Conservation (phyloP, 164 flowering plant genomes). For the Magnolia sinica region DNA sequence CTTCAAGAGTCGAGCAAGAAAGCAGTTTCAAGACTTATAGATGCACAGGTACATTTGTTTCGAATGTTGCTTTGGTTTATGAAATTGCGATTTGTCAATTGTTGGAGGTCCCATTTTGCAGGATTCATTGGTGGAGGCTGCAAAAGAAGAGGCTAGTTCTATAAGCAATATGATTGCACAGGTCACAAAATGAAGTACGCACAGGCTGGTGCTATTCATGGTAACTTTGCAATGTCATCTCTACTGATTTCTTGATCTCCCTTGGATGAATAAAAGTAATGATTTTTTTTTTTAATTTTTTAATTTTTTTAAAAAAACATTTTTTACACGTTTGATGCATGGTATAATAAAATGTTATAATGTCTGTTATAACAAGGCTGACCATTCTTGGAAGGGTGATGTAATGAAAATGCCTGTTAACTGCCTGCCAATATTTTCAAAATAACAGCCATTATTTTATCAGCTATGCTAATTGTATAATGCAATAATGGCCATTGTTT, state of each 20-base stretch:
- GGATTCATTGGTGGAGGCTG: conserved; percentile 89
- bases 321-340: neutral
- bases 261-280: neutral
- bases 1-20: conserved; percentile 96
- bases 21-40: conserved; percentile 73
- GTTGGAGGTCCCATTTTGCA: conserved; percentile 22
- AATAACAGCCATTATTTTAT: neutral
- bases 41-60: conserved; percentile 60
- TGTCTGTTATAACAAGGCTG: neutral
- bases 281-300: too few species aligned
- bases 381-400: neutral
- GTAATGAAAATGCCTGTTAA: neutral
- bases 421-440: neutral
- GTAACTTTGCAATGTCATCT: neutral
- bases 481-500: too few species aligned
- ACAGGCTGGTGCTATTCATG: neutral
- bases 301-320: too few species aligned
- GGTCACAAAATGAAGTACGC: conserved; percentile 75
- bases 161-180: conserved; percentile 81
- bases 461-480: too few species aligned
- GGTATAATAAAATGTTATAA: neutral
- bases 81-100: neutral
- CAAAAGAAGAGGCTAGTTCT: conserved; percentile 83
- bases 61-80: neutral
- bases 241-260: neutral